Base-by-base conservation (phyloP, 305 asterid species). In the Salvia sclarea region DNA sequence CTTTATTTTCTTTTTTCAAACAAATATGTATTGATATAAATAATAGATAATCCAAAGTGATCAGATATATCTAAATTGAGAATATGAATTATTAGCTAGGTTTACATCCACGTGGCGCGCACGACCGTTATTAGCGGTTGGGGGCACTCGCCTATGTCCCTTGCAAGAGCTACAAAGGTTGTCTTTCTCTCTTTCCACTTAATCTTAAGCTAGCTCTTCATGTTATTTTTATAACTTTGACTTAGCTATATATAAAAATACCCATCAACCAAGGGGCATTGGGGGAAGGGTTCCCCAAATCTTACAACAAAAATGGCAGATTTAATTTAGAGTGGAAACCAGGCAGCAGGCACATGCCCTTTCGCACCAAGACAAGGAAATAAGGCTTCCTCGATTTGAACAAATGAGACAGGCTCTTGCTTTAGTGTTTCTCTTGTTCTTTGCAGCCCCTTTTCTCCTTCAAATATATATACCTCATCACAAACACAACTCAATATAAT, bases 351-450 rank as follows among this genome's bases (percentile, higher is more conserved):
- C 68, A 78, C 75, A 79, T 64, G 69, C 79, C 70, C 74, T 72
- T 66, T 54, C 18, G 40, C 77, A 78, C 76, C 69, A 72, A 64
- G 81, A 81, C 85, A 77, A 77, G 69, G 45, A 73, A 79, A 77
- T 75, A 66, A 69, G 81, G 71, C 54, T 75, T 74, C 81, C 86
- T 80, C 63, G 83, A 60, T 74, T 66, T 37, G 48, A 71, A 59
- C 80, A 80, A 79, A 57, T 70, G 18, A 44, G 85, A 81, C 82
- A 75, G 76, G 84, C 84, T 74, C 85, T 80, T 82, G 82, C 84
- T 82, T 82, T 78, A 21, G 75, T 77, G 85, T 40, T 66, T 78
- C 78, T 68, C 80, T 58, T 31, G 63, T 70, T 72, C 37, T 70
- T 38, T 37, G 10, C 2, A 38, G 30, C 47, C 40, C 30, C 21